phyloP scores from a whole-genome alignment of 2,329 filamentous ascomycete genomes.

The Claviceps quebecensis region DNA sequence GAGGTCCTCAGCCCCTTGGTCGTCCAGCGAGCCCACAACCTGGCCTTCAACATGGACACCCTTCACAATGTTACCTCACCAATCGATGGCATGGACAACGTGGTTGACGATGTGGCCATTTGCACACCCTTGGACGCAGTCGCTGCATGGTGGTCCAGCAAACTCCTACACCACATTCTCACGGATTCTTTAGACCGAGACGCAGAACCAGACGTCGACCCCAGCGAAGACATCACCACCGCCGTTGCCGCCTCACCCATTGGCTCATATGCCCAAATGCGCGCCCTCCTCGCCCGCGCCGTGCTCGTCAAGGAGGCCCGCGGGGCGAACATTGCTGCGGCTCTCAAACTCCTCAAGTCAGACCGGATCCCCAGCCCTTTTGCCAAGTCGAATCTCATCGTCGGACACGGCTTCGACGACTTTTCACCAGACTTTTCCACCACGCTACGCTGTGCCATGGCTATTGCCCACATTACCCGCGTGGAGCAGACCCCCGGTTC shows the following conservation, averaged over 20 bases:
- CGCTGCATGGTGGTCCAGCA: constrained; percentile 79
- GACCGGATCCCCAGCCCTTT: constrained; percentile 15
- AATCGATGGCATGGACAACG: constrained; percentile 64
- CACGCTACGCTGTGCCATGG: constrained; percentile 45
- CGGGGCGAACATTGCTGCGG: constrained; percentile 40
- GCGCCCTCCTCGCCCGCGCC: constrained; percentile 45
- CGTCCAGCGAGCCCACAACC: constrained; percentile 73
- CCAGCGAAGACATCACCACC: constrained; percentile 41
- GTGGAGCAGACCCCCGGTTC: constrained; percentile 19
- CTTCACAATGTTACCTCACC: constrained; percentile 47
- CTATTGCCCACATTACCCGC: constrained; percentile 42
- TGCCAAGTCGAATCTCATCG: constrained; percentile 23
- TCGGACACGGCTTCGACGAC: constrained; percentile 28
- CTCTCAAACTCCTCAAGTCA: constrained; percentile 33
- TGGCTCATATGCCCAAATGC: constrained; percentile 55
- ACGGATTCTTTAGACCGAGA: constrained; percentile 46
- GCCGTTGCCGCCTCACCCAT: constrained; percentile 64
- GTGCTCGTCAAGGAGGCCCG: constrained; percentile 40
- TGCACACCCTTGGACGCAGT: constrained; percentile 80
- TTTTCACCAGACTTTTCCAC: constrained; percentile 39
- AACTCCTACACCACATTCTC: constrained; percentile 56
- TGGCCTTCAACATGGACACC: constrained; percentile 75
- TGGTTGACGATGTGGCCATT: constrained; percentile 75
- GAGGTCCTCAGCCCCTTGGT: constrained; percentile 66
- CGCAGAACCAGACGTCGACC: constrained; percentile 11